phyloP scores from a whole-genome alignment of 768 basidiomycete genomes.

The Pulveroboletus sp. region DNA sequence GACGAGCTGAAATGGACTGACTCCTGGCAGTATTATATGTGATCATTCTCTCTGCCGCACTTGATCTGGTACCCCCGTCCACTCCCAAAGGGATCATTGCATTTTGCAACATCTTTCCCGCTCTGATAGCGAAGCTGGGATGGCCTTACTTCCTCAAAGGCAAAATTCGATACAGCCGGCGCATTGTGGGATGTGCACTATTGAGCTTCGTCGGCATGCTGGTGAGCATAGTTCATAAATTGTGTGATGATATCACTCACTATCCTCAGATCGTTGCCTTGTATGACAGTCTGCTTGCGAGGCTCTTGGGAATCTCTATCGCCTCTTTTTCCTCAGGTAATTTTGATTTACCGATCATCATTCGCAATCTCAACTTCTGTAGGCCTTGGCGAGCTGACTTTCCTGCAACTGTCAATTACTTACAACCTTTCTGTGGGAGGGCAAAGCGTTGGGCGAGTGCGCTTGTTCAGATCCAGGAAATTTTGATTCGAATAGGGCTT shows the following conservation, averaged over 20 bases:
- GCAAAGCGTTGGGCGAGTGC: slow-evolving; percentile 70
- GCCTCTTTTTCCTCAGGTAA: slow-evolving; percentile 86
- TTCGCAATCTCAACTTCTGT: slow-evolving; percentile 6
- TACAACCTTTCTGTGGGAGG: slow-evolving; percentile 72
- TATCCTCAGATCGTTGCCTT: slow-evolving; percentile 65
- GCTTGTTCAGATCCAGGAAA: not conserved
- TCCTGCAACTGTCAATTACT: slow-evolving; percentile 86
- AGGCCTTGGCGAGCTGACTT: slow-evolving; percentile 94
- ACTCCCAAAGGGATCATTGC: slow-evolving; percentile 94
- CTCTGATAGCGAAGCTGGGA: slow-evolving; percentile 79
- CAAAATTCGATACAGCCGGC: slow-evolving; percentile 70
- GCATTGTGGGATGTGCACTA: slow-evolving; percentile 70
- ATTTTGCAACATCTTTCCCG: slow-evolving; percentile 92
- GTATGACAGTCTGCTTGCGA: slow-evolving; percentile 59
- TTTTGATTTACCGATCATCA: not conserved
- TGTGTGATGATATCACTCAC: not conserved
- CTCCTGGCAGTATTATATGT: slow-evolving; percentile 87
- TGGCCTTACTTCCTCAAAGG: slow-evolving; percentile 93
- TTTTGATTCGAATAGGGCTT: not conserved
- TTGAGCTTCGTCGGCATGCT: slow-evolving; percentile 84
- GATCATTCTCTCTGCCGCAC: slow-evolving; percentile 91
- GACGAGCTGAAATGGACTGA: not conserved
- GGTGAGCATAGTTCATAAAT: slow-evolving; percentile 42
- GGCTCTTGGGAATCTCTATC: slow-evolving; percentile 75
- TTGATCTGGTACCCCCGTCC: slow-evolving; percentile 87